Conservation (phyloP, 495 filamentous ascomycete species). For the Penicillium antarcticum region DNA sequence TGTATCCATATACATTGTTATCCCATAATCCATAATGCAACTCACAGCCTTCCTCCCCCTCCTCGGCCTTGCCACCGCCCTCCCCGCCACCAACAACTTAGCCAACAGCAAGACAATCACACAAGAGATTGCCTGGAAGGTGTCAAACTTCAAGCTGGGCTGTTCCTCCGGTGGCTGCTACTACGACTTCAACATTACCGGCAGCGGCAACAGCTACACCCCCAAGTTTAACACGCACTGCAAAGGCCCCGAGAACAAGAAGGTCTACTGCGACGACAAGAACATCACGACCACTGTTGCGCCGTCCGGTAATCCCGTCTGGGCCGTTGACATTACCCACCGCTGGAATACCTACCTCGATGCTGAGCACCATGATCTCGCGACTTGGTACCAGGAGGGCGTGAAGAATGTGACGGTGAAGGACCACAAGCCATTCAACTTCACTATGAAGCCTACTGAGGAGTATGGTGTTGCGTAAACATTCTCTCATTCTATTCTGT, state of each 20-base stretch:
- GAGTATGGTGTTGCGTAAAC: constrained; percentile 27
- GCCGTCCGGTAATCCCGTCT: constrained; percentile 20
- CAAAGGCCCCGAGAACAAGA: constrained; percentile 25
- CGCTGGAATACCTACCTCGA: constrained; percentile 21
- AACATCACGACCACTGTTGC: constrained; percentile 26
- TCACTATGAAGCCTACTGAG: constrained; percentile 22
- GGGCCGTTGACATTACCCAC: constrained; percentile 37
- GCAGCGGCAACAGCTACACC: constrained; percentile 22
- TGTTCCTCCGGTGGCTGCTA: constrained; percentile 35
- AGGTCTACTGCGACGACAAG: constrained; percentile 25
- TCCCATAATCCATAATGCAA: constrained; percentile 28
- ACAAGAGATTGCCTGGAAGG: constrained; percentile 29
- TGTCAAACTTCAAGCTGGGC: constrained; percentile 29
- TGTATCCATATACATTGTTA: no score
- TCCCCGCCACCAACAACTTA: constrained; percentile 23
- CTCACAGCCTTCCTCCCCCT: constrained; percentile 27
- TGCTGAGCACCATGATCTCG: constrained; percentile 10
- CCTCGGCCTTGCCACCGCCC: constrained; percentile 15
- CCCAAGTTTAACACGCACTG: constrained; percentile 43
- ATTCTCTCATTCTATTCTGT: neutral
- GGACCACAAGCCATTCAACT: constrained; percentile 5
- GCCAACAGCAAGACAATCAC: constrained; percentile 16
- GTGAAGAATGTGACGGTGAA: constrained; percentile 5
- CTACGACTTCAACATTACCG: constrained; percentile 37
- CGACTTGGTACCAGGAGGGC: constrained; percentile 7